Conservation (phyloP, 2,329 filamentous ascomycete species). For the Fusarium metavorans region DNA sequence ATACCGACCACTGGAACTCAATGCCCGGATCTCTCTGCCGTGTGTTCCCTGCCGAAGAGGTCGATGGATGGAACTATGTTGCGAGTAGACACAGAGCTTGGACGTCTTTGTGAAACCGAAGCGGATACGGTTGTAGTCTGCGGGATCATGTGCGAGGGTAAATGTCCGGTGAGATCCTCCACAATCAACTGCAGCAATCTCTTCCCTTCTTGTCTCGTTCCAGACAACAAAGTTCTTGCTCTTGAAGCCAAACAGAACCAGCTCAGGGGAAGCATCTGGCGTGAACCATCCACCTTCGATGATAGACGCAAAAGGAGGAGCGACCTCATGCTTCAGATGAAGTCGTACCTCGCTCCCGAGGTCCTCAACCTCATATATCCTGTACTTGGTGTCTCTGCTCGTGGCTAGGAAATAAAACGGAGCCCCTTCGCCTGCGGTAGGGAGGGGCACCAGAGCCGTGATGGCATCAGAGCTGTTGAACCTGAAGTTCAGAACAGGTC, state of each 20-base stretch:
- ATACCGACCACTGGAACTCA: constrained; percentile 56
- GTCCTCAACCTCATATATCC: constrained; percentile 66
- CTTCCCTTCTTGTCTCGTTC: constrained; percentile 78
- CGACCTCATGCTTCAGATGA: constrained; percentile 73
- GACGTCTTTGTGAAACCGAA: constrained; percentile 83
- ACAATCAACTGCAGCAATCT: constrained; percentile 80
- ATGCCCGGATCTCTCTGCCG: constrained; percentile 82
- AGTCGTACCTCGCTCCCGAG: constrained; percentile 45
- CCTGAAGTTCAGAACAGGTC: constrained; percentile 50
- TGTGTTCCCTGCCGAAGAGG: constrained; percentile 79
- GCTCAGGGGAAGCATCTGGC: constrained; percentile 55
- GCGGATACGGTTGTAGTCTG: constrained; percentile 51
- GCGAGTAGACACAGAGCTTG: constrained; percentile 61
- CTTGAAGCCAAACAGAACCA: constrained; percentile 85
- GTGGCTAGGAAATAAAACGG: constrained; percentile 72
- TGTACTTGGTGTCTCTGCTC: constrained; percentile 81
- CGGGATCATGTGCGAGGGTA: constrained; percentile 56
- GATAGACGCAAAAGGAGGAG: constrained; percentile 78
- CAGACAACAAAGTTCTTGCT: constrained; percentile 84
- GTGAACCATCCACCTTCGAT: constrained; percentile 79
- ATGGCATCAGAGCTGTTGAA: constrained; percentile 71
- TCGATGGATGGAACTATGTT: constrained; percentile 52
- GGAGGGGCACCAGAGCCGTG: constrained; percentile 70
- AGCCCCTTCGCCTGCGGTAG: constrained; percentile 38
- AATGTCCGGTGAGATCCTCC: constrained; percentile 88